Evolutionary conservation across 2,329 filamentous ascomycete genomes (phyloP).

Genomic region (Nothophoma quercina): DNA sequence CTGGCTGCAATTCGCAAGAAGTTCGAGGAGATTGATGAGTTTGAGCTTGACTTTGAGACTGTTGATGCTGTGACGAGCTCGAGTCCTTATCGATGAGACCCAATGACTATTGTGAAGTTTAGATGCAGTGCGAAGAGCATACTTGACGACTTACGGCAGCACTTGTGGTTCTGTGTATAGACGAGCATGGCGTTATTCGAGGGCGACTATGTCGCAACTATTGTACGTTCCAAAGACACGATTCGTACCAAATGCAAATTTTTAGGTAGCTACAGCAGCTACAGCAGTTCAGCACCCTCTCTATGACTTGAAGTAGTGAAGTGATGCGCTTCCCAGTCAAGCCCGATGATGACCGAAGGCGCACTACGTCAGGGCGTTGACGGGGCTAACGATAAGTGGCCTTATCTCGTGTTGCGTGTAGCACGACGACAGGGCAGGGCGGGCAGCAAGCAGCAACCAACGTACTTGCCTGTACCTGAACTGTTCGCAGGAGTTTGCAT

Average conservation of each 20-base stretch:
- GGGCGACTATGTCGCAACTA: not conserved
- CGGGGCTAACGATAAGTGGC: constrained; percentile 34
- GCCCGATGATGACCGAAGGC: constrained; percentile 2
- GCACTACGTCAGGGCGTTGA: constrained; percentile 20
- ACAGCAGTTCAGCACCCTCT: not conserved
- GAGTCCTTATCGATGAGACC: constrained; percentile 49
- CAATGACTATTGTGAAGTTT: not conserved
- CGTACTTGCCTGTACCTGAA: not conserved
- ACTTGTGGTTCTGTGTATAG: not conserved
- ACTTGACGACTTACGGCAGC: not conserved
- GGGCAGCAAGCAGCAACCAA: not conserved
- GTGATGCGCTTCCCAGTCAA: not conserved
- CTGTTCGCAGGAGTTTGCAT: constrained; percentile 4
- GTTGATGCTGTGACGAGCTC: constrained; percentile 51
- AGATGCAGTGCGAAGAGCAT: too few species aligned
- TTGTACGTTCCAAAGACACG: not conserved
- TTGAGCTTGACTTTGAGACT: constrained; percentile 61
- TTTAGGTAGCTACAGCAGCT: not conserved
- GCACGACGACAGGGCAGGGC: constrained; percentile 3
- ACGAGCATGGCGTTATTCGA: constrained; percentile 7
- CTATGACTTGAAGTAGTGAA: not conserved
- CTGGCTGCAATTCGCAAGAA: constrained; percentile 56
- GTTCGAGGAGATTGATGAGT: constrained; percentile 59
- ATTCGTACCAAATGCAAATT: not conserved
- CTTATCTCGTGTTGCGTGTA: constrained; percentile 24